These are phyloP conservation scores for Daldinia concentrica DNA, from an alignment of 495 filamentous ascomycete species.

Conservation along the genomic window DNA sequence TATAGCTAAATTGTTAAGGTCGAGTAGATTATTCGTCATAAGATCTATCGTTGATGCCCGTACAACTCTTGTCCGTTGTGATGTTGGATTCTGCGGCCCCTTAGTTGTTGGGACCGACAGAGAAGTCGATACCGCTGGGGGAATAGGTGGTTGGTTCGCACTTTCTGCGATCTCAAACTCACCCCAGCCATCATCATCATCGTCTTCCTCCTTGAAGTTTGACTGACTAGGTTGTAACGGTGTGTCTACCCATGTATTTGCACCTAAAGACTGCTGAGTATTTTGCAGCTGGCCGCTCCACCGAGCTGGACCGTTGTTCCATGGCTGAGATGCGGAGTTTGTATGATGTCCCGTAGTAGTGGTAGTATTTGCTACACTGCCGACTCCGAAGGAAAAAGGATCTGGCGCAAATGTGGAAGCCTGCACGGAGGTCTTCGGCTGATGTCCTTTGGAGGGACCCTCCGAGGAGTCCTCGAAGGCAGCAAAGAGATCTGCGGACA, in stretches of 20 bases:
- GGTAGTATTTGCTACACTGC: slow-evolving; percentile 4
- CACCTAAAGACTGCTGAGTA: slow-evolving; percentile 33
- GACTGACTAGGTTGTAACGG: slow-evolving; percentile 16
- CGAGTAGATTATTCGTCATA: slow-evolving; percentile 55
- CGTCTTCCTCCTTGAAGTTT: slow-evolving; percentile 44
- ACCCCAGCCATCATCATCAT: slow-evolving; percentile 76
- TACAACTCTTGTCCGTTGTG: slow-evolving; percentile 43
- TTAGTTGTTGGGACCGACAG: slow-evolving; percentile 23
- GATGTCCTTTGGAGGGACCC: slow-evolving; percentile 41
- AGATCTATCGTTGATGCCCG: slow-evolving; percentile 57
- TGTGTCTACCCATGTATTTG: slow-evolving; percentile 25
- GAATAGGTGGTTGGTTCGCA: slow-evolving; percentile 5
- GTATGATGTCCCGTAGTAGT: slow-evolving; percentile 2
- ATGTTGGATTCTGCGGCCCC: slow-evolving; percentile 11
- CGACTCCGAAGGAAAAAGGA: slow-evolving; percentile 31
- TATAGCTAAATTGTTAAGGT: slow-evolving; percentile 39
- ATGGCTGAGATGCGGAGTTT: slow-evolving; percentile 14
- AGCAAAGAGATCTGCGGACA: slow-evolving; percentile 81
- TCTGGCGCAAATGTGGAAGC: slow-evolving; percentile 19
- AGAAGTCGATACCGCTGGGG: slow-evolving; percentile 8
- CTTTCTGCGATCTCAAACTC: slow-evolving; percentile 71
- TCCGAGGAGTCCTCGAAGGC: slow-evolving; percentile 66
- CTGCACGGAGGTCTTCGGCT: slow-evolving; percentile 12
- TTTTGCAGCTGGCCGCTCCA: slow-evolving; percentile 17
- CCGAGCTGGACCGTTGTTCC: slow-evolving; percentile 12